Evolutionary conservation across 345 rosid species (phyloP).

Genomic region (Gossypium raimondii): DNA sequence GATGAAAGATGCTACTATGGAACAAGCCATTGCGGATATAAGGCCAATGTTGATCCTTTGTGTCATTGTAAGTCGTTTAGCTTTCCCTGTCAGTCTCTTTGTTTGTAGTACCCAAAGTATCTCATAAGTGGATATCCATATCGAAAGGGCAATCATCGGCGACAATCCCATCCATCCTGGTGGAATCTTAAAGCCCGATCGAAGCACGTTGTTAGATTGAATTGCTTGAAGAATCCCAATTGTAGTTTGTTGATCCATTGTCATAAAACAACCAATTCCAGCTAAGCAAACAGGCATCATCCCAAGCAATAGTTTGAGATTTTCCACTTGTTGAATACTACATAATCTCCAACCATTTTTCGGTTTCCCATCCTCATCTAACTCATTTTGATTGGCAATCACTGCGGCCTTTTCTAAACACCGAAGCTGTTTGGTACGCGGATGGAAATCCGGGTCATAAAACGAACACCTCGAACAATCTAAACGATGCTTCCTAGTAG

Average conservation of each 20-base stretch:
- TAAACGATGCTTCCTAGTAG: slow-evolving; percentile 30
- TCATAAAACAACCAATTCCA: slow-evolving; percentile 39
- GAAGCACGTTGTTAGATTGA: slow-evolving; percentile 34
- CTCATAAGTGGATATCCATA: slow-evolving; percentile 58
- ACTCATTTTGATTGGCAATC: slow-evolving; percentile 33
- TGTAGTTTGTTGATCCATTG: slow-evolving; percentile 55
- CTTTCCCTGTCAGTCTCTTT: slow-evolving; percentile 28
- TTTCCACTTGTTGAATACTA: slow-evolving; percentile 41
- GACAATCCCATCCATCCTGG: slow-evolving; percentile 57
- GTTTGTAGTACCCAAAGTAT: slow-evolving; percentile 33
- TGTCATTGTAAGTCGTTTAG: slow-evolving; percentile 36
- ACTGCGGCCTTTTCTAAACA: slow-evolving; percentile 52
- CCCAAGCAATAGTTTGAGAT: slow-evolving; percentile 31
- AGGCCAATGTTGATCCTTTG: slow-evolving; percentile 51
- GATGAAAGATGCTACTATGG: slow-evolving; percentile 36
- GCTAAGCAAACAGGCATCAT: slow-evolving; percentile 42
- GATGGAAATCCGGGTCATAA: slow-evolving; percentile 38
- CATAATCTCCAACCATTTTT: slow-evolving; percentile 40
- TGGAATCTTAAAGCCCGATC: slow-evolving; percentile 39
- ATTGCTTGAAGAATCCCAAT: slow-evolving; percentile 54
- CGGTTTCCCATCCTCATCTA: slow-evolving; percentile 40
- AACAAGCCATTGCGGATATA: slow-evolving; percentile 37
- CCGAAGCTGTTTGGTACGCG: slow-evolving; percentile 34
- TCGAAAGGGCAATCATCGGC: slow-evolving; percentile 49
- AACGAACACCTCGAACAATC: background rate